Percentiles rank a stretch among this genome's conserved stretches.
Conservation (phyloP, 2,329 filamentous ascomycete species). For the Penicillium sp. region DNA sequence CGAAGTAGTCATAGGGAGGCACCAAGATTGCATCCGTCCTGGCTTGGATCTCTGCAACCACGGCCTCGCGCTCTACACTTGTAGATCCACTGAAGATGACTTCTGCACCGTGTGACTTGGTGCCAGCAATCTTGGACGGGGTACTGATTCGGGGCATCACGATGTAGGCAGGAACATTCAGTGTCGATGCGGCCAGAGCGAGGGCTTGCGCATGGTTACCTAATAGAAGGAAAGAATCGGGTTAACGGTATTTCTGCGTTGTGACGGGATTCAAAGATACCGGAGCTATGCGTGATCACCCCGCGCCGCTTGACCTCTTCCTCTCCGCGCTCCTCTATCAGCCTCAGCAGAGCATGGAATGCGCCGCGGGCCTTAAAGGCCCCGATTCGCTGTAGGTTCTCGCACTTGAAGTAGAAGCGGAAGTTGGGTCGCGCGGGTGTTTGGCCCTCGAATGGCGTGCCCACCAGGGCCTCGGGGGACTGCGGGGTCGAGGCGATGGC, state of each 20-base stretch:
- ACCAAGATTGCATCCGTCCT: conserved; percentile 73
- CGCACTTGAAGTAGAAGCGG: conserved; percentile 87
- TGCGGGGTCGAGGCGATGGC: conserved; percentile 68
- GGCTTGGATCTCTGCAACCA: conserved; percentile 62
- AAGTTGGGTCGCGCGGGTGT: conserved; percentile 60
- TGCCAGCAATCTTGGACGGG: conserved; percentile 81
- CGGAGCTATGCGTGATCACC: conserved; percentile 85
- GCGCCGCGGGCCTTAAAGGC: conserved; percentile 91
- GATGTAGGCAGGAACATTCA: conserved; percentile 73
- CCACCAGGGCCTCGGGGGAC: conserved; percentile 48
- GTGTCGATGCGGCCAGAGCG: conserved; percentile 71
- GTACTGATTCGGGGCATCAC: conserved; percentile 87
- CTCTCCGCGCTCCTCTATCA: conserved; percentile 60
- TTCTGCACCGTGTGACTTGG: conserved; percentile 67
- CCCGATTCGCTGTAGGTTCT: conserved; percentile 84
- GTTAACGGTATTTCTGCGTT: too few species aligned
- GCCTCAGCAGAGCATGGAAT: conserved; percentile 72
- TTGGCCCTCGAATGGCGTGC: conserved; percentile 55
- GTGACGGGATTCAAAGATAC: conserved; percentile 43
- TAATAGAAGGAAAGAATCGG: conserved; percentile 34
- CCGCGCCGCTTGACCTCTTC: conserved; percentile 60
- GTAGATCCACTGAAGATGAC: conserved; percentile 81
- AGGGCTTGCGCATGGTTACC: conserved; percentile 95
- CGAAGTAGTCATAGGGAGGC: conserved; percentile 85
- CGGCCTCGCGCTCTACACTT: conserved; percentile 71